Conservation (phyloP, 352 stramenopile species). For the Globisporangium cystogenes region DNA sequence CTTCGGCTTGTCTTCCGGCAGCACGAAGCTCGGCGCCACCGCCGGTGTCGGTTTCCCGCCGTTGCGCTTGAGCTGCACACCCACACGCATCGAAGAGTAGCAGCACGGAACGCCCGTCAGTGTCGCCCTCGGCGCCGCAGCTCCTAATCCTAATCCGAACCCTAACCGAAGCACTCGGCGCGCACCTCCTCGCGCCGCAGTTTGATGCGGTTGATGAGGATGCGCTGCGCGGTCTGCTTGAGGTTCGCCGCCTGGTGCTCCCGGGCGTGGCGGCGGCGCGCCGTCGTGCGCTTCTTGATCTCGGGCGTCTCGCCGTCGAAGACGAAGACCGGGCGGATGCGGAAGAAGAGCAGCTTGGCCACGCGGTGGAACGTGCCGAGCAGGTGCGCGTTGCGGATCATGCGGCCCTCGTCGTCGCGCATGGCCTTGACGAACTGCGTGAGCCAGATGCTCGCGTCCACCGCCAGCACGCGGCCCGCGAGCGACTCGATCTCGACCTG, state of each 20-base stretch:
- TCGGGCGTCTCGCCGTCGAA: conserved; percentile 98
- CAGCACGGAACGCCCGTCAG: not conserved
- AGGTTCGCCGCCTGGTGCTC: conserved; percentile 78
- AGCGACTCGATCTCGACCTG: conserved; percentile 98
- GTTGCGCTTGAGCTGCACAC: conserved; percentile 47
- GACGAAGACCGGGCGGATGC: conserved; percentile 97
- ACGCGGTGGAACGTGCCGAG: conserved; percentile 93
- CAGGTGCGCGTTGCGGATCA: conserved; percentile 95
- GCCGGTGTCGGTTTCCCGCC: conserved; percentile 28
- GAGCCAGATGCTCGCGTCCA: conserved; percentile 99
- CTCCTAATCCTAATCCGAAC: no score
- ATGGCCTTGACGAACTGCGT: conserved; percentile 99
- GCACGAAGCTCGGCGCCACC: conserved; percentile 47
- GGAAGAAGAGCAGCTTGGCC: conserved; percentile 93
- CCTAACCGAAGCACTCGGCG: no score
- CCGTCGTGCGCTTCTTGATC: conserved; percentile 92
- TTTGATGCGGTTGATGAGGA: conserved; percentile 91
- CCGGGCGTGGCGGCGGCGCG: conserved; percentile 53
- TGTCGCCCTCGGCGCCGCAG: no score
- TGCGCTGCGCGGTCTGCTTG: conserved; percentile 90
- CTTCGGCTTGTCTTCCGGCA: conserved; percentile 19
- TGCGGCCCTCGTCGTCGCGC: conserved; percentile 92
- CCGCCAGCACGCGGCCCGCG: conserved; percentile 92
- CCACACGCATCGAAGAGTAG: not conserved
- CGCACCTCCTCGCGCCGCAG: conserved; percentile 46